Evolutionary conservation across 202 grass and related monocot genomes (phyloP), one percentile per base, ranked within the genome.

Genomic region (Setaria italica): DNA sequence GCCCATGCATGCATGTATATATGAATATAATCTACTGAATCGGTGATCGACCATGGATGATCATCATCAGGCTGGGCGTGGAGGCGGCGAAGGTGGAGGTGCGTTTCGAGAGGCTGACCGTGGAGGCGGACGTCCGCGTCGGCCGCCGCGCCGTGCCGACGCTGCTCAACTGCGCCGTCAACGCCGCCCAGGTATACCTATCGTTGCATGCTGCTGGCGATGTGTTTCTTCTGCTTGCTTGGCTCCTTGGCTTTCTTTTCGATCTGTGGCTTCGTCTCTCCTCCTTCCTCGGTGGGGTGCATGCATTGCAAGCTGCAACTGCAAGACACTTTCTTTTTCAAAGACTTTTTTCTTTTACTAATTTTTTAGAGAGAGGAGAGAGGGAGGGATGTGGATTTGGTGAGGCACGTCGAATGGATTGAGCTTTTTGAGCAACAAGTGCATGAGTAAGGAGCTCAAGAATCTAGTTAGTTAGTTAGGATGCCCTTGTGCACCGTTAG

Each of bases 91-190:
- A 82, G 78, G 86, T 98, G 71, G 93, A 98, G 89, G 84, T 95
- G 72, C 74, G 56, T 20, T 92, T 95, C 56, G 88, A 98, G 88
- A 84, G 79, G 74, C 71, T 98, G 59, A 88, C 79, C 20, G 91
- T 95, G 67, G 90, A 95, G 70, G 90, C 96, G 33, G 88, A 92
- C 65, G 89, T 86, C 20, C 88, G 84, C 10, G 82, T 83, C 15
- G 79, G 91, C 66, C 84, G 72, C 71, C 87, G 89, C 39, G 71
- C 91, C 81, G 90, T 94, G 50, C 93, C 96, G 9, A 98, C 96
- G 65, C 84, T 98, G 68, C 49, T 90, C 82, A 98, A 95, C 85
- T 80, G 86, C 43, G 89, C 86, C 77, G 21, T 95, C 77, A 95
- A 91, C 77, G 86, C 85, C 57, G 72, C 75, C 17, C 83, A 98